Conservation (phyloP, 495 filamentous ascomycete species). For the Penicillium nucicola region DNA sequence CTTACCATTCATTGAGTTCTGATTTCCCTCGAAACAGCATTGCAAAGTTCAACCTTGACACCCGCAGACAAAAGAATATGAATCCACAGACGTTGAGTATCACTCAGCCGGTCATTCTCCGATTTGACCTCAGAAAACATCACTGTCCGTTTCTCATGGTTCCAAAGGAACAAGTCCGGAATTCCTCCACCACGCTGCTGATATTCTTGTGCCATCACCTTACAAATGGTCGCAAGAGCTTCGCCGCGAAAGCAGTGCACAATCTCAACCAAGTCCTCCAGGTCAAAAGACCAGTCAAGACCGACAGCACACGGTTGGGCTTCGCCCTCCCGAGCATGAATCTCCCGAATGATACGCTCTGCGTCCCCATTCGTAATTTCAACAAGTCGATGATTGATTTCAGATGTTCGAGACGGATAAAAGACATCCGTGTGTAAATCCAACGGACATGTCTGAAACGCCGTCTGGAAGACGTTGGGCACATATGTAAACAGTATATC, state of each 20-base stretch:
- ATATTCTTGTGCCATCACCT: conserved; percentile 95
- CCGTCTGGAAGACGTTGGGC: conserved; percentile 94
- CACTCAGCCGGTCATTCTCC: conserved; percentile 92
- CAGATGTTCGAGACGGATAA: conserved; percentile 75
- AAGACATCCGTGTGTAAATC: conserved; percentile 94
- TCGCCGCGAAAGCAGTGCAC: conserved; percentile 75
- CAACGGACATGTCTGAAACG: conserved; percentile 88
- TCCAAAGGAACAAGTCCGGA: conserved; percentile 92
- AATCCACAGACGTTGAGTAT: conserved; percentile 96
- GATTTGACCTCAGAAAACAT: conserved; percentile 92
- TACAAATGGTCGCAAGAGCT: conserved; percentile 78
- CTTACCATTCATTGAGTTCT: conserved; percentile 18
- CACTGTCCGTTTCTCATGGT: conserved; percentile 51
- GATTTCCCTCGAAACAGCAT: conserved; percentile 77
- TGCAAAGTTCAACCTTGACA: conserved; percentile 81
- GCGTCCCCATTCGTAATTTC: conserved; percentile 79
- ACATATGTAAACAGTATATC: conserved; percentile 92
- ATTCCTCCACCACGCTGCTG: conserved; percentile 80
- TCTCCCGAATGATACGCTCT: conserved; percentile 58
- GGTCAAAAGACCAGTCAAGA: conserved; percentile 82
- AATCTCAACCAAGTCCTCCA: conserved; percentile 80
- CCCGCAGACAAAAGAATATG: conserved; percentile 84
- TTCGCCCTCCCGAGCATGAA: conserved; percentile 63
- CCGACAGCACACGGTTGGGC: conserved; percentile 81
- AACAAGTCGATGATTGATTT: conserved; percentile 85